Base-by-base conservation (phyloP, 352 stramenopile species). In the Globisporangium takayamanum region DNA sequence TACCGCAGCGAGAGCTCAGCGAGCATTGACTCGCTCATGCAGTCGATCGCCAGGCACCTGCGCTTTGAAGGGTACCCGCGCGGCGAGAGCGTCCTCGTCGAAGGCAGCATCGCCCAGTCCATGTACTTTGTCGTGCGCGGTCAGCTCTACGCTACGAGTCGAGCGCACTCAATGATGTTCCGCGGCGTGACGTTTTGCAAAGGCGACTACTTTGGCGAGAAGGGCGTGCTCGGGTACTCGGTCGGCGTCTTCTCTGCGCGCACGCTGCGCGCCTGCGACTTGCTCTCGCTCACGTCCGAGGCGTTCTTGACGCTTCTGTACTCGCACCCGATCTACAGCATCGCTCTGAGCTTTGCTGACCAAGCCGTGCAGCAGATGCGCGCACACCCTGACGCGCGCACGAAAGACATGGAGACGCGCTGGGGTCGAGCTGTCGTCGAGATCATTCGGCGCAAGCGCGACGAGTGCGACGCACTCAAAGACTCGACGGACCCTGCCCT, bases 121-220 rank as follows among this genome's bases (percentile, higher is more conserved):
- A 84, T 90, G 67, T 86, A 88, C 53, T 90, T 90, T 45, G 74
- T 88, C 30, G 80, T 87, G 15, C 68, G 68, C 3, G 78, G 80
- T 3, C 76, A 86, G 11, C 48, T 89, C 14, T 64, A 76, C 51
- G 72, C 73, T 7, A 77, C 76, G 50, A 84, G 69, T 52, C n/a
- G 67, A 33, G 80, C 76, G 12, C 80, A 84, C 46, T 45, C 77
- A 15, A 47, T 42, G 8, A 59, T 80, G 16, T 84, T 86, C 41
- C 68, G 78, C n/a, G 71, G 64, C 3, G 63, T 55, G 5, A 64
- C 69, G 26, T 88, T 72, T 59, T 63, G 68, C 41, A 67, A 67
- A 37, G 76, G 78, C 7, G 73, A 86, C 48, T 85, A 79, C 54
- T 87, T 88, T 50, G 74, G 76, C 5, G 72, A 87, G 15, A 77